Evolutionary conservation across 2,329 filamentous ascomycete genomes (phyloP), one percentile per base, ranked within the genome.

Genomic region (Lecanicillium sp.): DNA sequence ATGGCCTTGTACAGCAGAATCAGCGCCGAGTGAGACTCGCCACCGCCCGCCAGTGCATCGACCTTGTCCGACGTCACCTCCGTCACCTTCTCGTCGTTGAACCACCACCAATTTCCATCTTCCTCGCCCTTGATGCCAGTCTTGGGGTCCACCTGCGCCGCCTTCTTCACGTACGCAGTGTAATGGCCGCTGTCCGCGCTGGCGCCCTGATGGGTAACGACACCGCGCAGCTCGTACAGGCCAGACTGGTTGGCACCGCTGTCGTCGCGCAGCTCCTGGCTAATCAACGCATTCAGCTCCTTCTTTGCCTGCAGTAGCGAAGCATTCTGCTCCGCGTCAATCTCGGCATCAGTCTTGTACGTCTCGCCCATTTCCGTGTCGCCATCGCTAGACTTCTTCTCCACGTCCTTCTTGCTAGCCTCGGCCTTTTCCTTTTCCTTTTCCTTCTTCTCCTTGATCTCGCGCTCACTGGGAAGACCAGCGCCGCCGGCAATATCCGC

Each of bases 31-130:
- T 92, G 86, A 39, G 80, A 84, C 63, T 92, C 86, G 48, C 88
- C 90, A 54, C 94, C 92, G 43, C 92, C 94, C 36, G 88, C 77
- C 37, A 98, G 73, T 4, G 81, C 84, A 57, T 90, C 85, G 49
- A 98, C 94, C 69, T 94, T 92, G 52, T 97, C 90, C 18, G 78
- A 71, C 13, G 87, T 79, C 19, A 98, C 92, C 67, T 98, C 92
- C 12, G 84, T 80, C 25, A 98, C 92, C 68, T 88, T 94, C 58
- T 98, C 90, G 54, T 98, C 92, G 61, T 98, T 97, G 74, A 98
- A 98, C 90, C 92, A 98, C 90, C 92, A 98, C 92, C 92, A 98
- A 54, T 88, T 95, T 50, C 86, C 88, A 56, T 94, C 87, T 56
- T 94, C 87, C 54, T 84, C 79, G 39, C 77, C 79, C 53, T 78